phyloP scores from a whole-genome alignment of 2,329 filamentous ascomycete species.

The Chlorencoelia australis region DNA sequence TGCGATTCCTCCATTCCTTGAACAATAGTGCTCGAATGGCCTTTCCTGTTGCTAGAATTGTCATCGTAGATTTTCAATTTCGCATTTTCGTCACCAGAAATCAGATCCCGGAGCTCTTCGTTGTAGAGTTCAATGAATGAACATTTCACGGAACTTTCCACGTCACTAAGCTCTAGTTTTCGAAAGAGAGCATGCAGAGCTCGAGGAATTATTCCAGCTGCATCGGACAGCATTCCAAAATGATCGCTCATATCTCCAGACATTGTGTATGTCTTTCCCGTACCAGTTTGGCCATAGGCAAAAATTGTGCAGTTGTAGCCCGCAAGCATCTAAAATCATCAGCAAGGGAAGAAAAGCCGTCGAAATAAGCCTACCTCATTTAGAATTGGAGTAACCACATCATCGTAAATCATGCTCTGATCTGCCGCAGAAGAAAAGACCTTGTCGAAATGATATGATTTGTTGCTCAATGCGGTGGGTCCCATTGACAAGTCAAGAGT shows the following conservation, averaged over 20 bases:
- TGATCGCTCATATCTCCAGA: constrained; percentile 92
- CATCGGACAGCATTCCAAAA: constrained; percentile 76
- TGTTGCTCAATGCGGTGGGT: constrained; percentile 84
- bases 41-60: constrained; percentile 70
- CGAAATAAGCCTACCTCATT: constrained; percentile 60
- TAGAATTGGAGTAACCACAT: constrained; percentile 85
- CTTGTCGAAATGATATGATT: constrained; percentile 93
- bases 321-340: constrained; percentile 60
- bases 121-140: constrained; percentile 99
- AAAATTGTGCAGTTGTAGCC: constrained; percentile 99
- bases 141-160: constrained; percentile 86
- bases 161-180: constrained; percentile 68
- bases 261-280: constrained; percentile 99
- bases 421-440: constrained; percentile 94
- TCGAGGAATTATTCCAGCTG: constrained; percentile 89
- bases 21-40: constrained; percentile 76
- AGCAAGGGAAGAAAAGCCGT: constrained; percentile 1
- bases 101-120: constrained; percentile 85
- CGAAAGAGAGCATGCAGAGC: constrained; percentile 79
- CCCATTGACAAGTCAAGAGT: constrained; percentile 85
- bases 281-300: constrained; percentile 95
- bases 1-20: constrained; percentile 97
- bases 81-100: constrained; percentile 67
- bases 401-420: constrained; percentile 88
- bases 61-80: constrained; percentile 97